Evolutionary conservation across 1,284 basidiomycete species (phyloP), one percentile per base, ranked within the genome.

Genomic region (Psilocybe mexicana): DNA sequence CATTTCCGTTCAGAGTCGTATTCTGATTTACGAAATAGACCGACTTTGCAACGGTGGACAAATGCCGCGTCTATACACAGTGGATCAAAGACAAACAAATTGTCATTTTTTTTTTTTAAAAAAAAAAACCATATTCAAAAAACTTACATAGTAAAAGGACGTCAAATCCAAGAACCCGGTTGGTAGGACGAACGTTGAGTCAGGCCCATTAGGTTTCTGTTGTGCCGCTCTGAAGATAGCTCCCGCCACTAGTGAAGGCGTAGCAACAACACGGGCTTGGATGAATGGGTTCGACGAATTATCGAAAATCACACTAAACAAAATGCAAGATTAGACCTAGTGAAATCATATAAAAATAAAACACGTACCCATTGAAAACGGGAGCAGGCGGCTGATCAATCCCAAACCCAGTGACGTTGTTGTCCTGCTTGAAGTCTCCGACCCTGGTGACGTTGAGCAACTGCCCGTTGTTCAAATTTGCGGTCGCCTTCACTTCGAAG

Each of bases 301-400:
- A 30, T 72, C 59, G 54, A 87, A 86, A 0, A 82, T 60, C 1
- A 86, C 72, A 2, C 83, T 85, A 60, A 5, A 40, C 18, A 44
- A 43, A 18, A n/a, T 6, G 33, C 36, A 14, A 44, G 7, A 33
- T 43, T 18, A 28, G 25, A 18, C 2, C 12, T 25, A 51, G 18
- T 26, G 11, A 44, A 56, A 36, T 23, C 30, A 43, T n/a, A 12
- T 25, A 36, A 12, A 30, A 5, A 40, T 40, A 1, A 40, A 40
- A 40, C 40, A 70, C 74, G 38, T 57, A 84, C 86, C 80, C 85
- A 62, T 88, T 88, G 67, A 78, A 85, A 2, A 81, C 75, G 42
- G 68, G 69, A 14, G 80, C 80, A 30, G 73, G 67, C 44, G 78
- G 68, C 8, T 74, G 72, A 6, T 63, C 30, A 42, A 43, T 64